Conservation (phyloP, 345 rosid genomes). For the Viola odorata region DNA sequence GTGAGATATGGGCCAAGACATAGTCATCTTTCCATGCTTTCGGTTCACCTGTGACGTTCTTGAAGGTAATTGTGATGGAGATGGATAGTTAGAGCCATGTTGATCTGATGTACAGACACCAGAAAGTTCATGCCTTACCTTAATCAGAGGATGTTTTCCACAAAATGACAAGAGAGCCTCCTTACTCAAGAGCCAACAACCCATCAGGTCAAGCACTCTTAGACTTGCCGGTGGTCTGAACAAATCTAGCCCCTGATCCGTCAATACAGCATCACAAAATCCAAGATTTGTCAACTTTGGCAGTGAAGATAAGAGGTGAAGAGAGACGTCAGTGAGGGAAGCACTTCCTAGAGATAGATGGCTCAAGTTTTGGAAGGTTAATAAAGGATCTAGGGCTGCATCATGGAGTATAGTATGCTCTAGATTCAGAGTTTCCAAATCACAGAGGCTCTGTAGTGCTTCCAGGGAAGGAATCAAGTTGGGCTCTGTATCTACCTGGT, state of each 20-base stretch:
- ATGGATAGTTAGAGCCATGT: constrained; percentile 14
- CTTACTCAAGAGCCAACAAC: constrained; percentile 82
- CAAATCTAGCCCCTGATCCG: constrained; percentile 48
- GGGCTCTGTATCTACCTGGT: constrained; percentile 27
- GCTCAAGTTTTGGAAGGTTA: constrained; percentile 38
- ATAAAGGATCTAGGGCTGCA: constrained; percentile 45
- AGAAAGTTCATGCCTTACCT: constrained; percentile 50
- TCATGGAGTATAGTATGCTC: constrained; percentile 65
- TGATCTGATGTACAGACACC: constrained; percentile 22
- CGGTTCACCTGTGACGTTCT: constrained; percentile 16
- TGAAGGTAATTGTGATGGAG: constrained; percentile 18
- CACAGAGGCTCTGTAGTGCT: constrained; percentile 41
- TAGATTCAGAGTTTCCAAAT: constrained; percentile 56
- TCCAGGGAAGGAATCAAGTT: constrained; percentile 35
- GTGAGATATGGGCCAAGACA: constrained; percentile 20
- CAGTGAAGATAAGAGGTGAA: constrained; percentile 52
- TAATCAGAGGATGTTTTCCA: constrained; percentile 45
- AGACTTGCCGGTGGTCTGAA: constrained; percentile 53
- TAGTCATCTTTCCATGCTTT: constrained; percentile 18
- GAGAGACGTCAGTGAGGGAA: constrained; percentile 62
- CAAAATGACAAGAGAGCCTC: constrained; percentile 42
- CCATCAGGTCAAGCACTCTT: constrained; percentile 60
- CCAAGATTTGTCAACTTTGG: constrained; percentile 46
- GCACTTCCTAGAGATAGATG: constrained; percentile 52
- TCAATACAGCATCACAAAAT: constrained; percentile 63